Evolutionary conservation across 768 basidiomycete genomes (phyloP).

Genomic region (Serendipita sp.): DNA sequence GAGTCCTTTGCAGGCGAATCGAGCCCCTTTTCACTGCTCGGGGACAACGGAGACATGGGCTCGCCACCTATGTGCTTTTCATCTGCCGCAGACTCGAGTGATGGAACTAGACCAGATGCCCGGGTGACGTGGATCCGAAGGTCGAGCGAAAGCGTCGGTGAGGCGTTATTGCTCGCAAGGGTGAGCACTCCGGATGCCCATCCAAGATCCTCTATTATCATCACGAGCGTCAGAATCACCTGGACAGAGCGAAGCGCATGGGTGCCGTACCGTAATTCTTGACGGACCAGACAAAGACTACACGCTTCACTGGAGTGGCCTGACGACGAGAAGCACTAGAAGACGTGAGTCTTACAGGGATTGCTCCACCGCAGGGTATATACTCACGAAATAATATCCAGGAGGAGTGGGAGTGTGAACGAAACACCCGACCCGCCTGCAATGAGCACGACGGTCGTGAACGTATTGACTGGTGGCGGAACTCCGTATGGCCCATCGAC

Average conservation of each 20-base stretch:
- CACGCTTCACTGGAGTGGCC: constrained; percentile 8
- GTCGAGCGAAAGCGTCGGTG: neutral
- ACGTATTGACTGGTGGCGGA: constrained; percentile 2
- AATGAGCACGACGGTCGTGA: constrained; percentile 2
- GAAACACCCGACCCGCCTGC: constrained; percentile 37
- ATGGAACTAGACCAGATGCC: neutral
- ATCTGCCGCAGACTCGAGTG: neutral
- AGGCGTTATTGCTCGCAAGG: neutral
- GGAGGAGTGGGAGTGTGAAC: constrained; percentile 30
- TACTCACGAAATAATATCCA: constrained; percentile 28
- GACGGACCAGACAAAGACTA: constrained; percentile 31
- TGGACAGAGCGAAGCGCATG: neutral
- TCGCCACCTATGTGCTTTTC: too few relatives aligned
- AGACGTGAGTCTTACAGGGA: neutral
- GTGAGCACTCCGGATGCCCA: constrained; percentile 7
- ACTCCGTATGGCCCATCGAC: constrained; percentile 17
- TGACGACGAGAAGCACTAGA: constrained; percentile 19
- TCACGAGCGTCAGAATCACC: neutral
- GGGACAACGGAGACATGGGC: neutral
- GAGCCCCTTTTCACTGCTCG: neutral
- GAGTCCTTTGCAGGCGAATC: neutral
- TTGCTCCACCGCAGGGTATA: neutral
- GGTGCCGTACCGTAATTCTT: constrained; percentile 25
- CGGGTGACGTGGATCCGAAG: constrained; percentile 10
- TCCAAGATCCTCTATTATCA: neutral